Evolutionary conservation across 2,329 filamentous ascomycete species (phyloP).

Genomic region (Exophiala bonariae): DNA sequence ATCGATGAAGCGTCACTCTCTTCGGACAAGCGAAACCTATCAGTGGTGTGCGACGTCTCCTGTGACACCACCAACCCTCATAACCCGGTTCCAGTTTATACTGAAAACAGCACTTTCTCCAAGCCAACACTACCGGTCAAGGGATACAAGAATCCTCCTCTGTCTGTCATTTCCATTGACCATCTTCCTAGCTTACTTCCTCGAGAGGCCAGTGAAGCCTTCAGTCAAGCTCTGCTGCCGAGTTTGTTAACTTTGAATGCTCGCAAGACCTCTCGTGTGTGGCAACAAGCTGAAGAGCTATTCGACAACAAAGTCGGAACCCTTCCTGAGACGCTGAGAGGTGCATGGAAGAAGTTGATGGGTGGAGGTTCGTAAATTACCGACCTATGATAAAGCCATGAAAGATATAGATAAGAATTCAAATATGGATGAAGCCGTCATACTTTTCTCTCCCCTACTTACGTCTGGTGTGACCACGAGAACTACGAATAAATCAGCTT

Average conservation of each 20-base stretch:
- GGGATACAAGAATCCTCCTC: constrained; percentile 57
- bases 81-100: constrained; percentile 70
- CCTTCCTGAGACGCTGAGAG: constrained; percentile 49
- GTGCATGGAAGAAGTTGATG: constrained; percentile 13
- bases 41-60: constrained; percentile 74
- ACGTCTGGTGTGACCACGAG: too few species aligned
- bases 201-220: constrained; percentile 82
- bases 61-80: constrained; percentile 46
- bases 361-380: too few species aligned
- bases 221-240: constrained; percentile 75
- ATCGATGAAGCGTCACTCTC: constrained; percentile 70
- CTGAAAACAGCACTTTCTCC: constrained; percentile 80
- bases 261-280: constrained; percentile 70
- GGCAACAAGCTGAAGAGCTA: constrained; percentile 79
- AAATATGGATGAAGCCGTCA: too few species aligned
- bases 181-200: constrained; percentile 82
- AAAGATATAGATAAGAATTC: background rate
- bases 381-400: too few species aligned
- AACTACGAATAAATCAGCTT: too few species aligned
- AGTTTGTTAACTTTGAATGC: constrained; percentile 77
- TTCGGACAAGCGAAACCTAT: constrained; percentile 68
- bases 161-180: constrained; percentile 85
- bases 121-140: constrained; percentile 80
- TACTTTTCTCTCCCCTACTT: too few species aligned
- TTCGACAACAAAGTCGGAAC: constrained; percentile 71